Conservation (phyloP, 1,139 yeast genomes). For the Magnusiomyces ingens region DNA sequence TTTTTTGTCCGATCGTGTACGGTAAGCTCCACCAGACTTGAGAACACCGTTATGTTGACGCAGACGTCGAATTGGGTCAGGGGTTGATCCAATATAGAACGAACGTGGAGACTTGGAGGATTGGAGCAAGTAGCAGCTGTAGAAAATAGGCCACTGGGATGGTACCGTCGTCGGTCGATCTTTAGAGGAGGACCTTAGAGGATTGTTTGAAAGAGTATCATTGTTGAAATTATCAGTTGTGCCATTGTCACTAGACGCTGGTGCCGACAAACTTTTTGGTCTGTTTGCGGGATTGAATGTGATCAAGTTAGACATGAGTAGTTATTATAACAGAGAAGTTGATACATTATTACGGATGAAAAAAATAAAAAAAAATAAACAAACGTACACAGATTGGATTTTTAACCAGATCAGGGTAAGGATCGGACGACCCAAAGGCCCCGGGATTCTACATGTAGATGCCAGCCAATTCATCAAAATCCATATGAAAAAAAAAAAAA, state of each 20-base stretch:
- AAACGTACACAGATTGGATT: no score
- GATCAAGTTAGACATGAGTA: not conserved
- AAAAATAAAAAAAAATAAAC: not conserved
- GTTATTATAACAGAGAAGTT: not conserved
- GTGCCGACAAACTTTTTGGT: no score
- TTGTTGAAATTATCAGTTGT: no score
- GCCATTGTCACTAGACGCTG: no score
- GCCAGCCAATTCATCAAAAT: no score
- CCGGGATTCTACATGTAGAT: no score
- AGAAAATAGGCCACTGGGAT: conserved; percentile 33
- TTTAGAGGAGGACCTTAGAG: no score
- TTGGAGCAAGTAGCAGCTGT: conserved; percentile 61
- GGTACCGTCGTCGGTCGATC: not conserved
- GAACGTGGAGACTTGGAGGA: conserved; percentile 50
- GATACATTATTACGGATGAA: not conserved
- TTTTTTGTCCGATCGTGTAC: conserved; percentile 48
- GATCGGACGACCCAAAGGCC: no score
- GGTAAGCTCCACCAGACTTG: conserved; percentile 56
- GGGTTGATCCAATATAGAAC: conserved; percentile 72
- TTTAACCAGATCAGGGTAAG: no score
- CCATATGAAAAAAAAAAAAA: not conserved
- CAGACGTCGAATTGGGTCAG: conserved; percentile 59
- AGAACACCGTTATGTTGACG: conserved; percentile 74
- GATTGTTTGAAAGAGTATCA: no score
- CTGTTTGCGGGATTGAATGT: not conserved